Evolutionary conservation across 2,329 filamentous ascomycete genomes (phyloP), one percentile per base, ranked within the genome.

Genomic region (Septoria linicola): DNA sequence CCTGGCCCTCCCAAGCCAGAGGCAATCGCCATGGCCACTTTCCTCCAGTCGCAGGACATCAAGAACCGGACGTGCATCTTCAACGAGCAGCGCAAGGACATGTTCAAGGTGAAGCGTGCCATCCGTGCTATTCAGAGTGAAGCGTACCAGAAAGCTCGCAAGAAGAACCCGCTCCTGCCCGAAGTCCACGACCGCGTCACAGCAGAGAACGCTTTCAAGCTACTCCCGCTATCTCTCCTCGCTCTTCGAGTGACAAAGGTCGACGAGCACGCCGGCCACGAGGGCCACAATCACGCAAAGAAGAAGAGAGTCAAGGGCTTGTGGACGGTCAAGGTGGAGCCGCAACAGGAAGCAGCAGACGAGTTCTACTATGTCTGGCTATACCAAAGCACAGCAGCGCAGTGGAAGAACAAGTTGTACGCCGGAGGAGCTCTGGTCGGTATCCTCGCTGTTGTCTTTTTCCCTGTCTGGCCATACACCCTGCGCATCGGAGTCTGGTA

Each of bases 71-170:
- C 91, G 14, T 92, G 88, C 69, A 95, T 99, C 59, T 81, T 97
- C 59, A 91, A 96, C 60, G 93, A 93, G 64, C 91, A 96, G 78
- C 83, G 93, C 65, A 97, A 96, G 74, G 92, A 99, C 60, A 95
- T 99, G 88, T 97, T 99, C 73, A 87, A 86, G 79, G 93, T 99
- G 70, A 97, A 97, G 80, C 89, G 93, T 68, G 93, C 93, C 34
- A 85, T 99, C 56, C 88, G 93, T 63, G 90, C 88, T 21, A 80
- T 99, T 47, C 79, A 95, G 71, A 93, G 90, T 17, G 87, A 89
- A 42, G 90, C 87, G 34, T 99, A 99, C 74, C 81, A 84, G 63
- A 96, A 95, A 76, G 89, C 89, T 52, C 75, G 86, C 66, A 86
- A 86, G 70, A 95, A 95, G 82, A 93, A 96, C 73, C 82, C 89